Base-by-base conservation (phyloP, 2,329 filamentous ascomycete genomes). In the Claviceps arundinis region DNA sequence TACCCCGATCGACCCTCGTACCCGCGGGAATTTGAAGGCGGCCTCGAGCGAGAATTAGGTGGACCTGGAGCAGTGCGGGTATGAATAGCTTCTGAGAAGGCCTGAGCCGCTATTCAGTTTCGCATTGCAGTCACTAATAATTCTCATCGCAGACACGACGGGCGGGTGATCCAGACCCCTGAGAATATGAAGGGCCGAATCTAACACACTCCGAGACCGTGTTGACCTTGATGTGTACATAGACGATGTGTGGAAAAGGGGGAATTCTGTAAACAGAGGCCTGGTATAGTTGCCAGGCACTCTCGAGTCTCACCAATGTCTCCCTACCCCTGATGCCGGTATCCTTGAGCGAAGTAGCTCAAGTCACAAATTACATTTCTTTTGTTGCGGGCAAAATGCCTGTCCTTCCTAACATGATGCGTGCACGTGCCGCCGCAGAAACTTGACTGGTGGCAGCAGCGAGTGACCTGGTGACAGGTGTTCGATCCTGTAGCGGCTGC, bases 31-130 rank as follows among this genome's bases (percentile, higher is more conserved):
- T 93, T 84, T 62, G 80, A 83, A 61, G 82, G 76, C 57, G 87
- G 87, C 22, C 67, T 93, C 57, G 79, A 88, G 67, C 76, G 77
- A 62, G 87, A 91, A 65, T 70, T 93, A 54, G 87, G 87, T 55
- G 87, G 87, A 9, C 67, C 79, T 30, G 78, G 78, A 61, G 83
- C 83, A 53, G 55, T 81, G 50, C 74, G 78, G 70, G 86, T 88
- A 72, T 69, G 84, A 75, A 26, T 14, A 7, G 44, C 3, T 7
- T 5, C 6, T 34, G 11, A 14, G 14, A 30, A 30, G 44, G 8
- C 44, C 3, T 26, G 16, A 34, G 22, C 8, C 14, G 14, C 47
- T 5, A 4, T 6, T 14, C 47, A 17, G 4, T 5, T 16, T 26
- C 5, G 19, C n/a, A 44, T 37, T 14, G 41, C 30, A 37, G n/a